These are phyloP conservation scores for Panicum miliaceum DNA, from an alignment of 176 grass and related monocot species.

Conservation along the genomic window DNA sequence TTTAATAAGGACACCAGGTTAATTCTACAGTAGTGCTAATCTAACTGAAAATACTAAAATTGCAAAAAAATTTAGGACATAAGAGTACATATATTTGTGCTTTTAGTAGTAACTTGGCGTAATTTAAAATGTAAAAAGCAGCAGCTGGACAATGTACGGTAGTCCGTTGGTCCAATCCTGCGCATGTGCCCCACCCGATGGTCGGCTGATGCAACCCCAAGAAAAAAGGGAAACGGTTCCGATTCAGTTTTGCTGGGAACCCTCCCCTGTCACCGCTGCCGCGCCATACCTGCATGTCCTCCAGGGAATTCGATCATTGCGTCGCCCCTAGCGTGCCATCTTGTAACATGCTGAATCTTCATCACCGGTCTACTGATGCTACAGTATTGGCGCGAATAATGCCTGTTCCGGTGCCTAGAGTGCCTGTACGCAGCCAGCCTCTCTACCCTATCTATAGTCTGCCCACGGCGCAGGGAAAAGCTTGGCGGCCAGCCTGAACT, in stretches of 20 bases:
- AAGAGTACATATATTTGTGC: too few species aligned
- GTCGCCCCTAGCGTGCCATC: conserved; percentile 6
- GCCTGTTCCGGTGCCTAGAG: background rate
- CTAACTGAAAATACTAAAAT: too few species aligned
- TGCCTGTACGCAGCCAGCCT: background rate
- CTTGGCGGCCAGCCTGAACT: too few species aligned
- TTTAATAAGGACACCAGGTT: too few species aligned
- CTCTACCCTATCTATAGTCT: background rate
- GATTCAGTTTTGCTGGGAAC: conserved; percentile 11
- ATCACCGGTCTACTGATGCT: background rate
- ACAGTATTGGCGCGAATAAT: conserved; percentile 25
- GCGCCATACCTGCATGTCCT: conserved; percentile 5
- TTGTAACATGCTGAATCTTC: background rate
- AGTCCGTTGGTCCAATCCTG: background rate
- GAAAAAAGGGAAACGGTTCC: too few species aligned
- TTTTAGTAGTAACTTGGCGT: too few species aligned
- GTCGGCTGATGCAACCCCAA: conserved; percentile 3
- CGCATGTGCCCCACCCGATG: background rate
- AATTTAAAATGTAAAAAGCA: too few species aligned
- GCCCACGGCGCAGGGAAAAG: background rate
- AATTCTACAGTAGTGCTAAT: too few species aligned
- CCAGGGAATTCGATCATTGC: conserved; percentile 25
- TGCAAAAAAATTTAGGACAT: too few species aligned
- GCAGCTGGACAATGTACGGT: too few species aligned
- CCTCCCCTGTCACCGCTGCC: background rate